These are phyloP conservation scores for Sedum album DNA, from an alignment of 164 flowering plant genomes.

Conservation along the genomic window DNA sequence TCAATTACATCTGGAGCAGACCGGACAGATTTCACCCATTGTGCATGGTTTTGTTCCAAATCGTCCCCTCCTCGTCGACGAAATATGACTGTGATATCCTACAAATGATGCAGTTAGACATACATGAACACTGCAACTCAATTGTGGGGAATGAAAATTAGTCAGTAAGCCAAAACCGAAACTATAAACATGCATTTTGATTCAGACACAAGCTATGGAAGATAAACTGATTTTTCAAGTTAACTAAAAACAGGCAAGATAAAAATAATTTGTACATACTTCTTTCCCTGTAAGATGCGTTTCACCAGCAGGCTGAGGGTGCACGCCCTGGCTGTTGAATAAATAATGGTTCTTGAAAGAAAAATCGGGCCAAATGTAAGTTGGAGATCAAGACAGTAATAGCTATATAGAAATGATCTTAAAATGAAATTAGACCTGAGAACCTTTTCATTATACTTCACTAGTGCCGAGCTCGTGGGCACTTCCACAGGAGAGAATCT, in stretches of 20 bases:
- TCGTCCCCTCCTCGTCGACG: conserved; percentile 87
- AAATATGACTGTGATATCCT: conserved; percentile 81
- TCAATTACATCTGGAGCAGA: conserved; percentile 71
- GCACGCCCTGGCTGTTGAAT: conserved; percentile 69
- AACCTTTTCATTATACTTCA: conserved; percentile 60
- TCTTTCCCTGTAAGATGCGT: conserved; percentile 64
- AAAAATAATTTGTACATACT: conserved; percentile 26
- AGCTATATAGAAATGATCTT: conserved; percentile 5
- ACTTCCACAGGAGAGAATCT: conserved; percentile 49
- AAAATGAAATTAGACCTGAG: conserved; percentile 24
- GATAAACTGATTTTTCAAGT: not conserved
- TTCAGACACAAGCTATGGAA: not conserved
- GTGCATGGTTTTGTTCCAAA: conserved; percentile 53
- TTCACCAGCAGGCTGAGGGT: conserved; percentile 64
- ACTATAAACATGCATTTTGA: not conserved
- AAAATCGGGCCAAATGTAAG: not conserved
- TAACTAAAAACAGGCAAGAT: not conserved
- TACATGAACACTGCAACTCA: not conserved
- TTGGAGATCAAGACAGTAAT: conserved; percentile 7
- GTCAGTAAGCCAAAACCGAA: not conserved
- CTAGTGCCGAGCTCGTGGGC: conserved; percentile 42
- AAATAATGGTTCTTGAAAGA: conserved; percentile 30
- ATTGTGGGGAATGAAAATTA: not conserved
- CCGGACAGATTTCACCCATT: conserved; percentile 55
- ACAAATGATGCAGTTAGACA: conserved; percentile 14